A percentile compares a stretch with the other conserved stretches of the same genome.
These are phyloP conservation scores for Psilocybe cyanescens DNA, from an alignment of 768 basidiomycete species.

Conservation along the genomic window DNA sequence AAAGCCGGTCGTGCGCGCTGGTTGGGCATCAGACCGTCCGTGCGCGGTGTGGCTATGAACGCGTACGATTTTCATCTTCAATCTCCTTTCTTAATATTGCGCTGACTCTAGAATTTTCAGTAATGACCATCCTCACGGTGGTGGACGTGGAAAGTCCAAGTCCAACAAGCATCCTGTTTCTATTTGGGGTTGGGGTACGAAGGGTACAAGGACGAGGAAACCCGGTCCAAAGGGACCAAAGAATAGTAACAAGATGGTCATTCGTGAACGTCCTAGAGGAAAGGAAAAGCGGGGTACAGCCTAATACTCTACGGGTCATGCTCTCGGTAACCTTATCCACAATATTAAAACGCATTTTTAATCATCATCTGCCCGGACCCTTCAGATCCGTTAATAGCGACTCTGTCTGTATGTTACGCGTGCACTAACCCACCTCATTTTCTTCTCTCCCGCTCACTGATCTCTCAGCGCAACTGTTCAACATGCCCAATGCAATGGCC, in stretches of 20 bases:
- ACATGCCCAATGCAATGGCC: not conserved
- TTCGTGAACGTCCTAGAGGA: slow-evolving; percentile 84
- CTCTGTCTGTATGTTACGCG: not conserved
- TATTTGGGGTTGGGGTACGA: slow-evolving; percentile 91
- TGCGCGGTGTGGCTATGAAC: slow-evolving; percentile 98
- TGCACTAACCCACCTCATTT: not conserved
- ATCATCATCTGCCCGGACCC: slow-evolving; percentile 4
- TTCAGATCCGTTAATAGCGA: slow-evolving; percentile 2
- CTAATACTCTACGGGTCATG: slow-evolving; percentile 23
- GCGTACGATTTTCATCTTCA: slow-evolving; percentile 55
- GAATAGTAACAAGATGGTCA: slow-evolving; percentile 88
- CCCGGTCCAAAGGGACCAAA: slow-evolving; percentile 91
- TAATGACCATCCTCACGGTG: slow-evolving; percentile 93
- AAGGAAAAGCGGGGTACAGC: slow-evolving; percentile 51
- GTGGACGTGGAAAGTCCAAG: slow-evolving; percentile 98
- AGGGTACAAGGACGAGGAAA: slow-evolving; percentile 91
- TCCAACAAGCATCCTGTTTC: slow-evolving; percentile 93
- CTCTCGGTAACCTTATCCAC: slow-evolving; percentile 10
- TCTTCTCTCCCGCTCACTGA: not conserved
- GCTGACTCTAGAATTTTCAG: slow-evolving; percentile 37
- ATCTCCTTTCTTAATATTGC: not conserved
- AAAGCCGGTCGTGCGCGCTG: slow-evolving; percentile 92
- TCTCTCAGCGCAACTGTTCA: not conserved
- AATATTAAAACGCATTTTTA: slow-evolving; percentile 11
- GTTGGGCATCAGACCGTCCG: slow-evolving; percentile 83